Evolutionary conservation across 2,329 filamentous ascomycete species (phyloP), one percentile per base, ranked within the genome.

Genomic region (Beauveria sp.): DNA sequence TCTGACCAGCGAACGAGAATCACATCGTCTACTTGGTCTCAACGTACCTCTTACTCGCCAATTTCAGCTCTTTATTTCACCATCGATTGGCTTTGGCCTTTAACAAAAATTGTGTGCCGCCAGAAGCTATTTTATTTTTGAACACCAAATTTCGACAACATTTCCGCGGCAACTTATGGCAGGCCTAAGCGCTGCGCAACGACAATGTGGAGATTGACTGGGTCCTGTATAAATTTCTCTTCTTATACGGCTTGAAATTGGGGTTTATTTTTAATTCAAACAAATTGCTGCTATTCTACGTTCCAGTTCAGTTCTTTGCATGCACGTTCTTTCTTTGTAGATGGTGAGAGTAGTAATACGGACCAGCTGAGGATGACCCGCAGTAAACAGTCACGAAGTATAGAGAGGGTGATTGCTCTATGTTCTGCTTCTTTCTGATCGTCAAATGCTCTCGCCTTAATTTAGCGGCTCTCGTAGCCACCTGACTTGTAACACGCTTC

Each of bases 161-260:
- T 34, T 47, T 44, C 24, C 8, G 37, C 24, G 18, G 47, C 48
- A 37, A 34, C 50, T 53, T 53, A 54, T 50, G 47, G 57, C 57
- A 54, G 57, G 50, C 26, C 40, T 59, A 30, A 46, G 26, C 34
- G 48, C 50, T 46, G 40, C 50, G 28, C 14, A 46, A 20, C 12
- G 30, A 47, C 41, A 30, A 51, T 44, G 56, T 34, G 40, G 56
- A 34, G 56, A 51, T 10, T 52, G 43, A 20, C 34, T 53, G 26
- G 50, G 28, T 20, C 40, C 18, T 59, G 57, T 59, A 59, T n/a
- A 47, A 37, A 24, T 16, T 44, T 53, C 22, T 52, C 10, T 53
- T 59, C 50, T 59, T 53, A 16, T 57, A 26, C 10, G 28, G 46
- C 55, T 57, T 50, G 55, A 57, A 41, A 57, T 50, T 28, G 28